Conservation (phyloP, 164 flowering plant genomes). For the Stephania japonica region DNA sequence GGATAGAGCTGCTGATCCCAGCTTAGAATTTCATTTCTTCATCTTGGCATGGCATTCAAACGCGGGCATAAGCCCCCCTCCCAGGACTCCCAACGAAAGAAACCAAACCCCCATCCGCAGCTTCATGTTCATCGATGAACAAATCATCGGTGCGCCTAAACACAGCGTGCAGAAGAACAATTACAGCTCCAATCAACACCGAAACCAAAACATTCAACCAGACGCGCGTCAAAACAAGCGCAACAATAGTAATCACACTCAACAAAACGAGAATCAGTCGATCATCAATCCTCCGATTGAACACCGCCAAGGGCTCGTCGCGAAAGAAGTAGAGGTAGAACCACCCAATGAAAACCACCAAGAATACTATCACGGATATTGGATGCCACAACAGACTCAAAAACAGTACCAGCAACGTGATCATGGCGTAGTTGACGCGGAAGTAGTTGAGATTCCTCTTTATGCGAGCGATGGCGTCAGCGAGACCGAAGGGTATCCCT, state of each 20-base stretch:
- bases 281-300: conserved; percentile 39
- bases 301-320: conserved; percentile 39
- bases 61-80: conserved; percentile 11
- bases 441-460: conserved; percentile 45
- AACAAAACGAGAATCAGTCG: conserved; percentile 33
- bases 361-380: conserved; percentile 45
- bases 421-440: conserved; percentile 48
- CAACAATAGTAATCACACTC: conserved; percentile 33
- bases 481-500: conserved; percentile 37
- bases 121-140: conserved; percentile 25
- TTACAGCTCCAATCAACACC: conserved; percentile 26
- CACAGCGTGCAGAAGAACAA: conserved; percentile 48
- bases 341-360: conserved; percentile 46
- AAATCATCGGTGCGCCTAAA: conserved; percentile 50
- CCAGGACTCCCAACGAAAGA: conserved; percentile 27
- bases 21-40: conserved; percentile 5
- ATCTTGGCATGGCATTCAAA: no score
- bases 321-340: conserved; percentile 51
- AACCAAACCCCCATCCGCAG: conserved; percentile 28
- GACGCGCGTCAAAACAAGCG: conserved; percentile 38
- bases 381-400: conserved; percentile 58
- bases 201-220: conserved; percentile 46
- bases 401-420: conserved; percentile 38
- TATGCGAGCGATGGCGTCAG: conserved; percentile 49
- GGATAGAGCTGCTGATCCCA: neutral